Evolutionary conservation across 306 rosid species (phyloP), one percentile per base, ranked within the genome.

Genomic region (Begonia masoniana): DNA sequence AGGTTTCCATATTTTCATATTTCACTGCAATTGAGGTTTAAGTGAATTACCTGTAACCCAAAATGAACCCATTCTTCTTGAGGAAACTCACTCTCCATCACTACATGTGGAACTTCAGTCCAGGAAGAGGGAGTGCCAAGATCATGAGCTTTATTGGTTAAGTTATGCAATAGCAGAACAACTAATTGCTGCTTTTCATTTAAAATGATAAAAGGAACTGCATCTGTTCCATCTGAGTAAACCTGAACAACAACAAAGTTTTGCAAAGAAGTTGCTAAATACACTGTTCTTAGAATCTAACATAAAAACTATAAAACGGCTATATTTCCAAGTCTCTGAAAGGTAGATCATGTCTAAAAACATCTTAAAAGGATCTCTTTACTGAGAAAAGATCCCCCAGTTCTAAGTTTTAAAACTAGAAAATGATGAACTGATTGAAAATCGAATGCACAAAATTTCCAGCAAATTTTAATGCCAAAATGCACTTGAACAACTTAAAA

Each of bases 1-100:
- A 31, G 8, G 39, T 31, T 31, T 31, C 39, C 39, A 5, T 31
- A 2, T 26, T 31, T 31, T 31, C 39, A 31, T 31, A 31, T 31
- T 31, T 31, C 7, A 31, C 39, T 31, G 9, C 39, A 31, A 31
- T 31, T 31, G 9, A 31, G 39, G 39, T 31, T 31, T 45, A 45
- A 50, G 41, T 11, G 11, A 13, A 43, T 41, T 80, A 85, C 97
- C 97, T 89, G 85, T 66, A 81, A 80, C 57, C 91, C 94, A 63
- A 85, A 63, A 70, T 89, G 95, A 73, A 85, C 79, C 97, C 95
- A 89, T 60, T 83, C 81, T 56, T 76, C 85, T 68, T 60, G 58
- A 50, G 85, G 80, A 73, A 82, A 78, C 69, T 85, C 78, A 49
- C 62, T 58, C 61, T 81, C 81, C 46, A 54, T 56, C 5, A 72